Conservation (phyloP, 2,329 filamentous ascomycete genomes). For the Fusarium tricinctum region DNA sequence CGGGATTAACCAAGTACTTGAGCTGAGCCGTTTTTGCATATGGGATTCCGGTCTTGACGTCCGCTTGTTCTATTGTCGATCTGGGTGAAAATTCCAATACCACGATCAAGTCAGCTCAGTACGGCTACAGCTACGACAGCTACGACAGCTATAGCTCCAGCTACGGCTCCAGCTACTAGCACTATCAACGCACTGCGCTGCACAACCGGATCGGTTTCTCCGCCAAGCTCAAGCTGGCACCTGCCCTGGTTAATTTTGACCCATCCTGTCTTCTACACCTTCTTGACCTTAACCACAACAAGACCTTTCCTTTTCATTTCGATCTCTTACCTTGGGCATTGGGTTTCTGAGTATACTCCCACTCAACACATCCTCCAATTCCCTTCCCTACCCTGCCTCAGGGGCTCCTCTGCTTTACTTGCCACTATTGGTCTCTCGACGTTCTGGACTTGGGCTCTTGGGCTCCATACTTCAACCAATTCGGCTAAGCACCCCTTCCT, state of each 20-base stretch:
- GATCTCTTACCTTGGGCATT: not conserved
- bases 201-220: conserved; percentile 36
- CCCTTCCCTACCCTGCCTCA: not conserved
- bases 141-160: no score
- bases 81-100: not conserved
- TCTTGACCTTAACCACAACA: conserved; percentile 3
- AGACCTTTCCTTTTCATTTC: not conserved
- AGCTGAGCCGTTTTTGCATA: not conserved
- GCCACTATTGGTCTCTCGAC: conserved; percentile 10
- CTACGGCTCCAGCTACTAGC: not conserved
- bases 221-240: conserved; percentile 20
- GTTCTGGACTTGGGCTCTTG: conserved; percentile 8
- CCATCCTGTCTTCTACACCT: conserved; percentile 5
- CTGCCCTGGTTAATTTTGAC: conserved; percentile 15
- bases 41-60: not conserved
- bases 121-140: not conserved
- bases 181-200: conserved; percentile 1
- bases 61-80: conserved; percentile 15
- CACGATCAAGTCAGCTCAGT: not conserved
- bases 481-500: conserved; percentile 13
- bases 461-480: conserved; percentile 4
- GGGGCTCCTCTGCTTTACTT: not conserved
- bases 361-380: not conserved
- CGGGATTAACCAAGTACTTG: not conserved
- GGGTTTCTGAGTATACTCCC: not conserved